Percentiles rank a stretch among this genome's conserved stretches.
phyloP scores from a whole-genome alignment of 202 grass and related monocot genomes.

The Eragrostis tef region DNA sequence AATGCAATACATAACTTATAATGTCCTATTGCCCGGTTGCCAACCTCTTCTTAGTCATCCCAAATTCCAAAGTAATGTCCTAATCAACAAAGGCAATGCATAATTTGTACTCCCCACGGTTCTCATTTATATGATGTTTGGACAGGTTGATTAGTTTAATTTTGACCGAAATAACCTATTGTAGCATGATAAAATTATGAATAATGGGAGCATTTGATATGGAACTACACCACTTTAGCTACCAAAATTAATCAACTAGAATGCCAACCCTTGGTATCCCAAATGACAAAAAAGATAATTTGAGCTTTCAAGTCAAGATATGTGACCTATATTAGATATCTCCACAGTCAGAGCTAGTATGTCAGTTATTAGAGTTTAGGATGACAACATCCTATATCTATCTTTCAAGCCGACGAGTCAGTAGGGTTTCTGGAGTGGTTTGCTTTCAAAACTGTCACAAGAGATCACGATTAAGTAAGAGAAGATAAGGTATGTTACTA shows the following conservation, averaged over 20 bases:
- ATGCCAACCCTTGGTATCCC: not conserved
- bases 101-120: not conserved
- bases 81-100: not conserved
- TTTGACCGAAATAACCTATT: no score
- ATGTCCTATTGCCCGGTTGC: not conserved
- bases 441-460: constrained; percentile 1
- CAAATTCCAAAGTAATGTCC: not conserved
- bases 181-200: no score
- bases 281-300: not conserved
- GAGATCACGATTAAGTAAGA: not conserved
- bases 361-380: no score
- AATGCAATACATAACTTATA: no score
- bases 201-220: not conserved
- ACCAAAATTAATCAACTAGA: not conserved
- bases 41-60: not conserved
- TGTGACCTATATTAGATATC: no score
- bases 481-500: constrained; percentile 25
- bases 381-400: no score
- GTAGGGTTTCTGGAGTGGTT: not conserved
- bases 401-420: no score
- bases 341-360: no score
- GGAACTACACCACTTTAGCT: not conserved
- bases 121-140: no score
- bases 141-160: no score
- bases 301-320: not conserved